Conservation (phyloP, 257 asterid species). For the Leonotis leonurus region DNA sequence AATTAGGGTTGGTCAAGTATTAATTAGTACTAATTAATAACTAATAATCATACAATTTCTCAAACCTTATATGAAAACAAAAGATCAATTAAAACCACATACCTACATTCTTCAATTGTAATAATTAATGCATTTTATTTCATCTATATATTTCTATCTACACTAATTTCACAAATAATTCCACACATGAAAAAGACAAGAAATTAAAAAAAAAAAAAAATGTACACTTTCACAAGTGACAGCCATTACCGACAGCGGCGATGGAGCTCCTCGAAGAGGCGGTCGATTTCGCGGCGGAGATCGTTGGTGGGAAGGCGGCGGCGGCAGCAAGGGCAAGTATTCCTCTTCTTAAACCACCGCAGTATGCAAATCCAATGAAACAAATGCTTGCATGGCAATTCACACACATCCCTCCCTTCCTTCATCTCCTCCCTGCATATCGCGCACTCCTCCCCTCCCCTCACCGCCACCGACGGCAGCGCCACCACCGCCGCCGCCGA, state of each 20-base stretch:
- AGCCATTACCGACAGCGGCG: constrained; percentile 26
- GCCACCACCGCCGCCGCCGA: constrained; percentile 60
- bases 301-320: constrained; percentile 67
- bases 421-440: constrained; percentile 74
- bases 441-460: constrained; percentile 46
- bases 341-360: constrained; percentile 64
- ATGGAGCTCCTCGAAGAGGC: constrained; percentile 64
- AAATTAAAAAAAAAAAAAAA: no score
- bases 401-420: constrained; percentile 76
- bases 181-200: no score
- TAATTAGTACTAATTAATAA: no score
- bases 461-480: constrained; percentile 52
- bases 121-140: no score
- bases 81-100: no score
- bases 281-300: constrained; percentile 61
- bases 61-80: no score
- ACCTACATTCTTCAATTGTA: no score
- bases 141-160: no score
- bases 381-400: constrained; percentile 76
- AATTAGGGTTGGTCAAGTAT: no score
- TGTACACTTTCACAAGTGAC: no score
- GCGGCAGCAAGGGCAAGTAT: constrained; percentile 92
- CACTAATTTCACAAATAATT: no score
- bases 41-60: no score
- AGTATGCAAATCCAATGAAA: constrained; percentile 79